Base-by-base conservation (phyloP, 805 yeast genomes). In the Barnettozyma vustinii region DNA sequence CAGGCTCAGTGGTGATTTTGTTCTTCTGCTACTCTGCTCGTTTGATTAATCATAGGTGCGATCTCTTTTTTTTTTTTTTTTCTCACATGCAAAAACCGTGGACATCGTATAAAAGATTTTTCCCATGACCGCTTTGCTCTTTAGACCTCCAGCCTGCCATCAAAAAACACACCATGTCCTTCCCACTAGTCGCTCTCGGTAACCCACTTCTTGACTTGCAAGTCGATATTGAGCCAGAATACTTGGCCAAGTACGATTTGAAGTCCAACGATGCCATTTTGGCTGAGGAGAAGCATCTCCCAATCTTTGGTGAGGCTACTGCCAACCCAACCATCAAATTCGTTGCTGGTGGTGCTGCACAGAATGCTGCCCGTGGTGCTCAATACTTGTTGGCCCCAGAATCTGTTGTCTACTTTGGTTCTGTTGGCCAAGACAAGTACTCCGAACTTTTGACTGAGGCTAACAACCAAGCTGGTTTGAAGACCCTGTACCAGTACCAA, bases 321-420 rank as follows among this genome's bases (percentile, higher is more conserved):
- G 68, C 74, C 35, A 72, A 72, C 65, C 73, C 76, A 35, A 79
- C 76, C 51, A 81, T 88, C 54, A 79, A 81, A 61, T 70, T 82
- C 53, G 80, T 92, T 58, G 99, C 99, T 53, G 99, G 99, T 60
- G 99, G 99, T 68, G 99, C 99, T 62, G 99, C 97, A 52, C 99
- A 94, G 75, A 94, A 94, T 76, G 81, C 98, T 56, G 97, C 98
- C 50, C 83, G 99, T 73, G 99, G 96, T 65, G 98, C 98, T 45
- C 97, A 92, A 66, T 92, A 88, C 72, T 70, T 89, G 49, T 77
- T 94, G 45, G 97, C 97, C 52, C 69, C 73, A 42, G 69, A 81
- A 59, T 81, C 92, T 30, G 98, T 94, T 49, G 85, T 84, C 47
- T 94, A 94, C 76, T 88, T 92, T 65, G 99, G 99, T 48, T 84